These are phyloP conservation scores for Mycena albidolilacea DNA, from an alignment of 768 basidiomycete genomes.

Conservation along the genomic window DNA sequence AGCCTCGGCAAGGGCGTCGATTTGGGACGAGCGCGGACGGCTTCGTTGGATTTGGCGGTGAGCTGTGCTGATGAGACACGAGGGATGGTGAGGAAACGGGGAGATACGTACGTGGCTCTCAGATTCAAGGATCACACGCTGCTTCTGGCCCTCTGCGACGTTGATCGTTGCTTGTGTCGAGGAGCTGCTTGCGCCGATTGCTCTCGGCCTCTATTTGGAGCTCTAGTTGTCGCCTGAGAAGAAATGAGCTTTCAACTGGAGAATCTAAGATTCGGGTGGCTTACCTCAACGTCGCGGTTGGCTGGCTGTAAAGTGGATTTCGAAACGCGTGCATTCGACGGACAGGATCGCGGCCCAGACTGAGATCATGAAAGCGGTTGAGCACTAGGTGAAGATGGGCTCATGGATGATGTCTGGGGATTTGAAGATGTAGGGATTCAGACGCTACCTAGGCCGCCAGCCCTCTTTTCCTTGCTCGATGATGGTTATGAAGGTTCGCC, in stretches of 20 bases:
- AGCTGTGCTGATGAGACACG: conserved; percentile 45
- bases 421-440: conserved; percentile 9
- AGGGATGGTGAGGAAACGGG: not conserved
- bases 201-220: conserved; percentile 74
- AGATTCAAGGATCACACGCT: conserved; percentile 68
- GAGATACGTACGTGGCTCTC: conserved; percentile 61
- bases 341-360: conserved; percentile 62
- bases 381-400: not conserved
- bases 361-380: conserved; percentile 32
- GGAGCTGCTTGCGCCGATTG: conserved; percentile 67
- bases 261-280: conserved; percentile 10
- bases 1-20: conserved; percentile 60
- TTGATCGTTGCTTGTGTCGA: conserved; percentile 71
- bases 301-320: conserved; percentile 73
- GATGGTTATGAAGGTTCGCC: conserved; percentile 61
- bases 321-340: conserved; percentile 68
- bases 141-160: conserved; percentile 72
- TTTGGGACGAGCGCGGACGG: conserved; percentile 49
- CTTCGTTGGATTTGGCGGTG: conserved; percentile 67
- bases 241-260: not conserved
- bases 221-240: conserved; percentile 66
- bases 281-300: conserved; percentile 71
- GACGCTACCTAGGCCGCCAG: conserved; percentile 61
- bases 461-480: conserved; percentile 68
- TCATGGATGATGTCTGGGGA: too few relatives aligned